Evolutionary conservation across 176 grass and related monocot genomes (phyloP).

Genomic region (Cenchrus purpureus): DNA sequence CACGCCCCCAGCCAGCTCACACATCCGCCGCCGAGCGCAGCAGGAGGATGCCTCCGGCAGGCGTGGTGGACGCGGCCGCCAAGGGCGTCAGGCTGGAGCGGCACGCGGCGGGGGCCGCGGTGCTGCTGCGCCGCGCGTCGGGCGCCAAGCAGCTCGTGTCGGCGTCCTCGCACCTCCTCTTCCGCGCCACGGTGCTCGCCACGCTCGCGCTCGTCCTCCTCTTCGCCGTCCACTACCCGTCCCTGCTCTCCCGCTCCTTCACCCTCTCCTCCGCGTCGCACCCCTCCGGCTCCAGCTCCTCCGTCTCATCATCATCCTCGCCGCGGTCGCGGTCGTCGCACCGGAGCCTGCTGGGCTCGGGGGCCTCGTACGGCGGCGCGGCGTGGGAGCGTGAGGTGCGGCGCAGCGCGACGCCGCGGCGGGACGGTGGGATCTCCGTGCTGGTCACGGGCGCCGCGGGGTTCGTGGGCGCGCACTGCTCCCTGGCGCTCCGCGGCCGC

Average conservation of each 20-base stretch:
- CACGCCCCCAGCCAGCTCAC: not conserved
- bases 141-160: conserved; percentile 63
- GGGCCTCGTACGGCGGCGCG: conserved; percentile 41
- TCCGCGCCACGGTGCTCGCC: conserved; percentile 69
- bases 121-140: conserved; percentile 55
- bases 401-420: conserved; percentile 55
- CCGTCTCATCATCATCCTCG: not conserved
- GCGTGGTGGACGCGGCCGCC: conserved; percentile 53
- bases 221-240: conserved; percentile 82
- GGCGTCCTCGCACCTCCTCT: conserved; percentile 67
- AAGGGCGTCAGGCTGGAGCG: conserved; percentile 64
- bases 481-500: conserved; percentile 69
- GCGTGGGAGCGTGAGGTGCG: conserved; percentile 61
- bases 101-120: conserved; percentile 39
- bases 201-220: conserved; percentile 70
- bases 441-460: conserved; percentile 83
- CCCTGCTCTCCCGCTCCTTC: conserved; percentile 69
- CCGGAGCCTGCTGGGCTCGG: conserved; percentile 67
- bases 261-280: conserved; percentile 34
- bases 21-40: not conserved
- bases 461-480: conserved; percentile 86
- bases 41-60: not conserved
- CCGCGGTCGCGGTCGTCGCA: conserved; percentile 37
- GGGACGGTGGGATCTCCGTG: conserved; percentile 61
- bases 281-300: not conserved